phyloP scores from a whole-genome alignment of 768 basidiomycete species.

The Sistotremastrum niveocremeum region DNA sequence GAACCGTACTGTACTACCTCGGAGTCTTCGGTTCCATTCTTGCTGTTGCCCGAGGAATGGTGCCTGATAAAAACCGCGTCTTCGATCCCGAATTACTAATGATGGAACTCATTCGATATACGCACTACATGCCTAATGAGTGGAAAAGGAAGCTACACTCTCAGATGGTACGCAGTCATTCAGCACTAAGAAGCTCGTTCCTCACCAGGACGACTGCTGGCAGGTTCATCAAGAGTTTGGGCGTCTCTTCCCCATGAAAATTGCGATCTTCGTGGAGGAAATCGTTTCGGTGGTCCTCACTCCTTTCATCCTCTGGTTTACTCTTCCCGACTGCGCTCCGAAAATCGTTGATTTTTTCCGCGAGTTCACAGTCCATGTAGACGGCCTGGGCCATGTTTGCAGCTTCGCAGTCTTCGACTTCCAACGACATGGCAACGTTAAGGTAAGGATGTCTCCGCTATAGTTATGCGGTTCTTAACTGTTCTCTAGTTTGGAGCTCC shows the following conservation, averaged over 20 bases:
- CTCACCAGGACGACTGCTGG: neutral
- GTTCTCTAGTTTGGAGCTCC: slow-evolving; percentile 70
- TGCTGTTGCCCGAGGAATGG: slow-evolving; percentile 87
- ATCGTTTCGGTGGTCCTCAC: slow-evolving; percentile 84
- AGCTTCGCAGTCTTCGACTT: slow-evolving; percentile 99
- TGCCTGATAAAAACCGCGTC: slow-evolving; percentile 85
- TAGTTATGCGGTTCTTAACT: neutral
- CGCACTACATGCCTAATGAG: slow-evolving; percentile 90
- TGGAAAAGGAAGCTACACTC: slow-evolving; percentile 88
- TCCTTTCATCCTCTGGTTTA: slow-evolving; percentile 88
- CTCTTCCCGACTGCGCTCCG: slow-evolving; percentile 79
- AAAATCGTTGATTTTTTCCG: slow-evolving; percentile 96
- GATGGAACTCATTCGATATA: slow-evolving; percentile 84
- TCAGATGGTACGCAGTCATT: slow-evolving; percentile 44
- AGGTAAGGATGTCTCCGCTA: slow-evolving; percentile 29
- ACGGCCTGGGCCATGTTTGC: slow-evolving; percentile 92
- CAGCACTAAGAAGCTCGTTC: neutral
- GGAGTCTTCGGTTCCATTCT: slow-evolving; percentile 78
- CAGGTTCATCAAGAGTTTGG: slow-evolving; percentile 89
- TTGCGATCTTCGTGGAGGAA: slow-evolving; percentile 77
- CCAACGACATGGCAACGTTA: slow-evolving; percentile 84
- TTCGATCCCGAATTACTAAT: slow-evolving; percentile 91
- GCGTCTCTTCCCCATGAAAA: slow-evolving; percentile 86
- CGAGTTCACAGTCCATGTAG: slow-evolving; percentile 94
- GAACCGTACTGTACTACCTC: slow-evolving; percentile 89